A percentile compares a stretch with the other conserved stretches of the same genome.
Conservation (phyloP, 441 rosid genomes). For the Gossypium gossypioides region DNA sequence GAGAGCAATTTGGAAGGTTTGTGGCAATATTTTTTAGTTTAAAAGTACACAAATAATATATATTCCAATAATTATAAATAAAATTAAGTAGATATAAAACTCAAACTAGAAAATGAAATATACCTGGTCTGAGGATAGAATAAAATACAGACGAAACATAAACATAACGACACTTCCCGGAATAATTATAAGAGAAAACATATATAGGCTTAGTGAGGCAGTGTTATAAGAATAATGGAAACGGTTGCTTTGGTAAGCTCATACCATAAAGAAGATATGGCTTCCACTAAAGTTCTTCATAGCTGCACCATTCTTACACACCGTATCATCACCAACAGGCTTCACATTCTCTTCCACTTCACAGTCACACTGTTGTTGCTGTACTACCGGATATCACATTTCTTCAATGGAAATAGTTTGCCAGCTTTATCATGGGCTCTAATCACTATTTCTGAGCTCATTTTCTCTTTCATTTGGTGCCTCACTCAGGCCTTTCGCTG, state of each 20-base stretch:
- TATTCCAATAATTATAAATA: no score
- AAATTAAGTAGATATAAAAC: no score
- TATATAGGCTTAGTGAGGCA: background rate
- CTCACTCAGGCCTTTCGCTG: conserved; percentile 19
- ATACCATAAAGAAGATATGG: background rate
- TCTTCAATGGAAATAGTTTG: conserved; percentile 5
- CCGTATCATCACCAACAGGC: background rate
- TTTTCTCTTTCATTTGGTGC: conserved; percentile 27
- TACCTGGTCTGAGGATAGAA: no score
- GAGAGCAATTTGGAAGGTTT: background rate
- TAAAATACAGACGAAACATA: no score
- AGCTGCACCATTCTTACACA: background rate
- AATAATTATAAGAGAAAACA: no score
- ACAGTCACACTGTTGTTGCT: background rate
- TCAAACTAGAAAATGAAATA: no score
- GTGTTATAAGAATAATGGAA: background rate
- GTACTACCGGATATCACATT: background rate
- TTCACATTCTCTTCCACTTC: background rate
- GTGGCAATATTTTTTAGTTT: background rate
- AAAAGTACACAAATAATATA: no score
- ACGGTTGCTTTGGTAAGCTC: background rate
- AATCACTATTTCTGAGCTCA: conserved; percentile 14
- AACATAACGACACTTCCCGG: no score
- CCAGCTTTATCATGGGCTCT: conserved; percentile 17
- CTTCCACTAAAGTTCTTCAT: background rate